phyloP scores from a whole-genome alignment of 1,284 basidiomycete species.

The Fomitopsis pinicola region DNA sequence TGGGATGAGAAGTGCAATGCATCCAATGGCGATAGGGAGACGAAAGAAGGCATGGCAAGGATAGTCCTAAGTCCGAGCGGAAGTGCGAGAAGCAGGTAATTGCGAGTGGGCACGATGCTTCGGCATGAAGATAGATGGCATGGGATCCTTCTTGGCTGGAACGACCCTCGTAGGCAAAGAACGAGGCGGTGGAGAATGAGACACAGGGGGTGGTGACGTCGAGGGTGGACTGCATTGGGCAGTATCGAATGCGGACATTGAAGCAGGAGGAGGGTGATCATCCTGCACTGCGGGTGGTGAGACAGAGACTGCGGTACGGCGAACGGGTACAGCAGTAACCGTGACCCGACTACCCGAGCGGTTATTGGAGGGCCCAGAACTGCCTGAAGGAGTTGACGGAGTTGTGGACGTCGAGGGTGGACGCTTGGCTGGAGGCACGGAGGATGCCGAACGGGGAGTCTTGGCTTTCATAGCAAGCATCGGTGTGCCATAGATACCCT shows the following conservation, averaged over 20 bases:
- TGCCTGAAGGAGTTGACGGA: background rate
- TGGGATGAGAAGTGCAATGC: background rate
- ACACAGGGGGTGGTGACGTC: slow-evolving; percentile 7
- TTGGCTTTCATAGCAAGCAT: slow-evolving; percentile 43
- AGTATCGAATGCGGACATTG: background rate
- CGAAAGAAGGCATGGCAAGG: background rate
- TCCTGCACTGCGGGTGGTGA: background rate
- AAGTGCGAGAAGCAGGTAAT: slow-evolving; percentile 32
- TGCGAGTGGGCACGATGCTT: slow-evolving; percentile 68
- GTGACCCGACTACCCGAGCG: slow-evolving; percentile 23
- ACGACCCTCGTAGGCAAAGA: slow-evolving; percentile 9
- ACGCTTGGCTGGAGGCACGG: slow-evolving; percentile 28
- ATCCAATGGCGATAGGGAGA: background rate
- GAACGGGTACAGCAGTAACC: slow-evolving; percentile 25
- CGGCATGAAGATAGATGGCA: slow-evolving; percentile 68
- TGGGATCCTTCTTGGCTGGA: slow-evolving; percentile 55
- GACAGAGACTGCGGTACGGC: slow-evolving; percentile 4
- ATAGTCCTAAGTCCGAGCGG: background rate
- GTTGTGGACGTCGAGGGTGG: slow-evolving; percentile 11
- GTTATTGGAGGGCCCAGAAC: slow-evolving; percentile 3
- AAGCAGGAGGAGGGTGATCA: background rate
- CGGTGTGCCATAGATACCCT: slow-evolving; percentile 50
- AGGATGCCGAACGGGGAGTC: slow-evolving; percentile 37
- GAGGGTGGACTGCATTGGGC: background rate
- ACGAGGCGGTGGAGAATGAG: slow-evolving; percentile 9